Evolutionary conservation across 2,329 filamentous ascomycete species (phyloP).

Genomic region (Diplodia mutila): DNA sequence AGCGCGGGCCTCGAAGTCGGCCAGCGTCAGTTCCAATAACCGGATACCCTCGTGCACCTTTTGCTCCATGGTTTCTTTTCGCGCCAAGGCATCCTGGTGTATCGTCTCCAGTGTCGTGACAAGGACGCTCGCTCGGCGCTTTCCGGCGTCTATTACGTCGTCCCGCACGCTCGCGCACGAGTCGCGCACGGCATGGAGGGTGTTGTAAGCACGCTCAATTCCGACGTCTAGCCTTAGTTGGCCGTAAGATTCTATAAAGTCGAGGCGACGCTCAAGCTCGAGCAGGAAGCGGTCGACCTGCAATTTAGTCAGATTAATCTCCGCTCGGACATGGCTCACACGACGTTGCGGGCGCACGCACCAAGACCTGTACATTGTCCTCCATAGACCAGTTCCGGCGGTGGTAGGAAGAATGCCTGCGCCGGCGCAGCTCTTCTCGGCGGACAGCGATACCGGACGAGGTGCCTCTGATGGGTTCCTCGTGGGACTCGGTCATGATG

Average conservation of each 20-base stretch:
- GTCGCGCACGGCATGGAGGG: conserved; percentile 82
- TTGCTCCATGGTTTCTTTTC: conserved; percentile 85
- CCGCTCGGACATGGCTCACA: conserved; percentile 19
- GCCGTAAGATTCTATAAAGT: conserved; percentile 85
- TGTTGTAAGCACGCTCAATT: conserved; percentile 81
- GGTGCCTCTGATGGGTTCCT: conserved; percentile 49
- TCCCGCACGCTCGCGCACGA: conserved; percentile 89
- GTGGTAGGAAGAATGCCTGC: conserved; percentile 54
- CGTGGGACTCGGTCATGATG: conserved; percentile 41
- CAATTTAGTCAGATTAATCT: conserved; percentile 31
- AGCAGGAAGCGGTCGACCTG: conserved; percentile 79
- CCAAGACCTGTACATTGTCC: conserved; percentile 53
- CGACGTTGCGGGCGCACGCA: conserved; percentile 29
- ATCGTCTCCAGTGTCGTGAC: conserved; percentile 88
- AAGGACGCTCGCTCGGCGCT: conserved; percentile 81
- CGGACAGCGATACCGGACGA: conserved; percentile 42
- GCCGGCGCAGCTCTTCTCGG: conserved; percentile 41
- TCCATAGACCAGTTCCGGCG: conserved; percentile 50
- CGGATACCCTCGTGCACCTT: conserved; percentile 88
- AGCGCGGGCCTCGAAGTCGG: conserved; percentile 81
- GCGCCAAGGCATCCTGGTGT: conserved; percentile 83
- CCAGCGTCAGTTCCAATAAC: conserved; percentile 81
- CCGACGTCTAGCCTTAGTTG: conserved; percentile 82
- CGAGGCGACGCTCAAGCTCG: conserved; percentile 83
- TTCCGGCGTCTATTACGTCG: conserved; percentile 84